Base-by-base conservation (phyloP, 1,139 yeast species). In the Kodamaea anthophila region DNA sequence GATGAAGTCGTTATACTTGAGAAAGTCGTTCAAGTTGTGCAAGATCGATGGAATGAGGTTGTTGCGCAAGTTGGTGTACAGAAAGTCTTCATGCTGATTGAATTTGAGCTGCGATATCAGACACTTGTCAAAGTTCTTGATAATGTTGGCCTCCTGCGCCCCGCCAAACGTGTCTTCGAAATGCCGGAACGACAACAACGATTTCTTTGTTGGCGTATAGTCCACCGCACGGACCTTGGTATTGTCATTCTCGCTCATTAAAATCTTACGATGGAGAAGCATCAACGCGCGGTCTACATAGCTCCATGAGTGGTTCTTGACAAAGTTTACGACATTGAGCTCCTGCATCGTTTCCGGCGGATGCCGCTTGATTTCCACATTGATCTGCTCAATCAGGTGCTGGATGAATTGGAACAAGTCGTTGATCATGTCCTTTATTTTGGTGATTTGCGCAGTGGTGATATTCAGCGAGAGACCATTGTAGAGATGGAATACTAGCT, bases 1-100 rank as follows among this genome's bases (percentile, higher is more conserved):
- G 39, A 65, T 60, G 35, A 65, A 65, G 41, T 65, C 72, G 40
- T 65, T 65, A 40, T 65, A 65, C 44, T 65, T 60, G 28, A 67
- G 51, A 38, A 74, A 74, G 38, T 71, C 76, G 41, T 71, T 70
- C 39, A 74, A 51, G 41, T 73, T 74, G 43, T 74, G 80, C 25
- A 75, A 46, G n/a, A 76, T 60, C 1, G 76, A 65, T 2, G 82
- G 80, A 21, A 75, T 62, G 38, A 75, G 52, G 46, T 74, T 74
- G 40, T 60, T 69, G 21, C 68, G 59, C 38, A 74, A 47, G 44
- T 71, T 72, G 29, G 65, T 72, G 41, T 73, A 75, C 5, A 61
- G 55, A 46, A 70, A 56, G 38, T 55, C 46, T 29, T 53, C 58
- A 30, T 40, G 41, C 33, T 59, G 61, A 31, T 53, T 47, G 40